A percentile compares a stretch with the other conserved stretches of the same genome.
Evolutionary conservation across 495 filamentous ascomycete species (phyloP).

Genomic region (Acidomyces sp.): DNA sequence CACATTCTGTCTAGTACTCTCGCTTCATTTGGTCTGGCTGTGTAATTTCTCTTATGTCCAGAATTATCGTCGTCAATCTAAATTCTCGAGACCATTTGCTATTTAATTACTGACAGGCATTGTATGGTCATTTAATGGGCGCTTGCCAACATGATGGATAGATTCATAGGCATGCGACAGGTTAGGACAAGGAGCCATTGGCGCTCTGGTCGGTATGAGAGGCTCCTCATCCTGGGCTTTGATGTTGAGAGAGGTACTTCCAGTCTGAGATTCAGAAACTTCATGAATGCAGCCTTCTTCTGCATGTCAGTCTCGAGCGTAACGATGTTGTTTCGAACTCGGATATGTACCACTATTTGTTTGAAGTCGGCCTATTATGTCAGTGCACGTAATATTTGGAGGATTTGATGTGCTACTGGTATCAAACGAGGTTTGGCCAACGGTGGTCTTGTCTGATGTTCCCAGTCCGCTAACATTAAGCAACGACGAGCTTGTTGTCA

Average conservation of each 20-base stretch:
- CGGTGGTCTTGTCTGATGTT: slow-evolving; percentile 7
- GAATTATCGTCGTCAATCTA: background rate
- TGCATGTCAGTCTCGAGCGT: background rate
- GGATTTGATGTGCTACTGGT: background rate
- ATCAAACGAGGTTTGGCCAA: background rate
- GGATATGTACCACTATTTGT: too few species aligned
- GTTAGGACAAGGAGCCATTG: too few species aligned
- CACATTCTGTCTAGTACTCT: background rate
- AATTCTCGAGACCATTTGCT: background rate
- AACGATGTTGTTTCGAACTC: background rate
- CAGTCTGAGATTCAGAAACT: background rate
- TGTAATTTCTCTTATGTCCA: background rate
- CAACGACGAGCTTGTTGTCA: background rate
- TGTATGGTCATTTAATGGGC: background rate
- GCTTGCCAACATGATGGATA: background rate
- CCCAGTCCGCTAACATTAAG: slow-evolving; percentile 9
- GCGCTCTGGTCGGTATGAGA: too few species aligned
- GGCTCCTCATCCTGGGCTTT: background rate
- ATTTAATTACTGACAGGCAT: background rate
- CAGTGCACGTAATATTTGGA: background rate
- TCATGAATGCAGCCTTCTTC: background rate
- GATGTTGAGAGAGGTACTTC: background rate
- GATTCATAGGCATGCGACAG: background rate
- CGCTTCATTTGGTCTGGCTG: background rate
- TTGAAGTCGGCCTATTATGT: too few species aligned